A percentile compares a stretch with the other conserved stretches of the same genome.
These are phyloP conservation scores for Skeletonema marinoi DNA, from an alignment of 108 stramenopile genomes.

Conservation along the genomic window DNA sequence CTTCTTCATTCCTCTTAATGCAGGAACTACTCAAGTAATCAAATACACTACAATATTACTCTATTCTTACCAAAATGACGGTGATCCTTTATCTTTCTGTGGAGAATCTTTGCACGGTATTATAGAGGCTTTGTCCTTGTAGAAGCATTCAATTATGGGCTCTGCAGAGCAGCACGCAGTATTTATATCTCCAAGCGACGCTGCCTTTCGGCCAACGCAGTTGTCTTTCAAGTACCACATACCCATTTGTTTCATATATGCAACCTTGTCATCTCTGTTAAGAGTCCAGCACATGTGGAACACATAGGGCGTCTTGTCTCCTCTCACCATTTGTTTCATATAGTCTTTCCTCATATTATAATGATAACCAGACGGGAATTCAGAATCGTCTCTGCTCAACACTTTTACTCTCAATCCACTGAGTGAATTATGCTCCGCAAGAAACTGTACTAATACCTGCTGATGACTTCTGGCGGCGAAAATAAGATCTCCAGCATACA, in stretches of 20 bases:
- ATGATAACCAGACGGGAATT: conserved; percentile 62
- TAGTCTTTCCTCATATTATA: conserved; percentile 47
- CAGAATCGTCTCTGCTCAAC: conserved; percentile 49
- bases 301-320: conserved; percentile 17
- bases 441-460: conserved; percentile 55
- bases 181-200: conserved; percentile 19
- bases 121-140: conserved; percentile 71
- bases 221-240: conserved; percentile 67
- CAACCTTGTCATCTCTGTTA: conserved; percentile 80
- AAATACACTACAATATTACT: too few species aligned
- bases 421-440: conserved; percentile 63
- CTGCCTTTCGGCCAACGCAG: conserved; percentile 42
- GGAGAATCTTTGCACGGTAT: conserved; percentile 57
- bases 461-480: conserved; percentile 66
- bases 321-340: conserved; percentile 40
- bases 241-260: conserved; percentile 75
- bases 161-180: conserved; percentile 50
- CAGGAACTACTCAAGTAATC: too few species aligned
- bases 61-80: conserved; percentile 54
- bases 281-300: conserved; percentile 88
- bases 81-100: conserved; percentile 35
- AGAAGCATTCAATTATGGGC: conserved; percentile 57
- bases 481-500: conserved; percentile 69
- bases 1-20: too few species aligned
- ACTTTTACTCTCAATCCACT: conserved; percentile 75